These are phyloP conservation scores for Leccinum rimulosum DNA, from an alignment of 768 basidiomycete species.

Conservation along the genomic window DNA sequence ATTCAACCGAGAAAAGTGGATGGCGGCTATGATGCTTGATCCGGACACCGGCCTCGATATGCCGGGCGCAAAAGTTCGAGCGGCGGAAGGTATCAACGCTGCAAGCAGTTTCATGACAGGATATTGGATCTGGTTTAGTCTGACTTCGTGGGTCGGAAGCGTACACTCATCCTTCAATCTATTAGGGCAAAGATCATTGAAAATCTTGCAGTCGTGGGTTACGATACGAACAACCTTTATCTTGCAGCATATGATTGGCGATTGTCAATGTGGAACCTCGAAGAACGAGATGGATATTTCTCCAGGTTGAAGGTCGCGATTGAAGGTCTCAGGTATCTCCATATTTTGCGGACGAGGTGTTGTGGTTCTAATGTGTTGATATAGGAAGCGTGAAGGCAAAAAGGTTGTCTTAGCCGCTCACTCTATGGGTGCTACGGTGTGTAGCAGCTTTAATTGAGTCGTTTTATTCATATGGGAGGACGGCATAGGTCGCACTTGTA, in stretches of 20 bases:
- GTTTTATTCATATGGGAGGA: constrained; percentile 35
- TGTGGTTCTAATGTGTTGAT: not conserved
- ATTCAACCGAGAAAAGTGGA: constrained; percentile 87
- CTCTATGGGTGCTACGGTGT: constrained; percentile 81
- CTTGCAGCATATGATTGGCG: constrained; percentile 92
- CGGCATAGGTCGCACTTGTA: constrained; percentile 45
- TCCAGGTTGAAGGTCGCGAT: constrained; percentile 78
- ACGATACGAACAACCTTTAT: constrained; percentile 86
- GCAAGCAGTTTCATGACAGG: constrained; percentile 85
- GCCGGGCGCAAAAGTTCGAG: constrained; percentile 78
- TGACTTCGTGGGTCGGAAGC: not conserved
- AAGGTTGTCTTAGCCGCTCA: constrained; percentile 85
- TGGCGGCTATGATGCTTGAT: constrained; percentile 87
- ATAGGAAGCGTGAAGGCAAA: constrained; percentile 63
- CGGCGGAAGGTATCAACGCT: constrained; percentile 90
- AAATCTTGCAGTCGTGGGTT: constrained; percentile 89
- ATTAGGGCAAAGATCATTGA: constrained; percentile 87
- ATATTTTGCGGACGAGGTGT: not conserved
- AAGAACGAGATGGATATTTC: constrained; percentile 89
- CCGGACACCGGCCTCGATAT: constrained; percentile 90
- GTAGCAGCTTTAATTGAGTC: constrained; percentile 15
- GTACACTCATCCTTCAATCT: not conserved
- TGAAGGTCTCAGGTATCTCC: constrained; percentile 64
- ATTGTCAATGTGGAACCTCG: constrained; percentile 83
- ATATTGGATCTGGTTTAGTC: constrained; percentile 86